A percentile compares a stretch with the other conserved stretches of the same genome.
These are phyloP conservation scores for Chamaecrista fasciculata DNA, from an alignment of 306 rosid species.

Conservation along the genomic window DNA sequence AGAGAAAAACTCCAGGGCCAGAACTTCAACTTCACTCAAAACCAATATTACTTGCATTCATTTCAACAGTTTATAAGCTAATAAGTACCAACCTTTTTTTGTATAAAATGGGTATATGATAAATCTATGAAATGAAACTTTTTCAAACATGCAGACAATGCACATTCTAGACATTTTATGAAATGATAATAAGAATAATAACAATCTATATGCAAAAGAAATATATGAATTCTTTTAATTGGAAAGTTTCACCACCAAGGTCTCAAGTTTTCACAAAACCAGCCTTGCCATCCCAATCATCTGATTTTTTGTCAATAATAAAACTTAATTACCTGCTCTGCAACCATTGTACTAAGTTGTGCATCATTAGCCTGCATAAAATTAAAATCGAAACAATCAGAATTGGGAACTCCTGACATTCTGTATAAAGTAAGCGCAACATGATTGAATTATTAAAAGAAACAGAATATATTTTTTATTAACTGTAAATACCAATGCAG, in stretches of 20 bases:
- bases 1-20: background rate
- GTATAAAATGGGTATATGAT: background rate
- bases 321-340: slow-evolving; percentile 65
- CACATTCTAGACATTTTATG: background rate
- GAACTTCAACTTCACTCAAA: background rate
- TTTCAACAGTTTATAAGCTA: slow-evolving; percentile 6
- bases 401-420: slow-evolving; percentile 16
- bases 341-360: slow-evolving; percentile 97
- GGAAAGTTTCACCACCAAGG: slow-evolving; percentile 7
- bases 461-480: background rate
- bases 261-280: background rate
- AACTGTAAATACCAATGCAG: slow-evolving; percentile 2
- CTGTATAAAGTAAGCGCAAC: slow-evolving; percentile 13
- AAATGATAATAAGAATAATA: no score
- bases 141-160: background rate
- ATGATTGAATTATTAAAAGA: background rate
- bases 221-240: background rate
- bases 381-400: slow-evolving; percentile 30
- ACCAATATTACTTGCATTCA: slow-evolving; percentile 1
- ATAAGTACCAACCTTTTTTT: slow-evolving; percentile 18
- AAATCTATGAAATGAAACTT: background rate
- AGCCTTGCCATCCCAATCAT: background rate
- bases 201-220: background rate
- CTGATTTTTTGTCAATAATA: background rate
- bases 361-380: slow-evolving; percentile 93